Evolutionary conservation across 768 basidiomycete genomes (phyloP).

Genomic region (Lactarius deliciosus): DNA sequence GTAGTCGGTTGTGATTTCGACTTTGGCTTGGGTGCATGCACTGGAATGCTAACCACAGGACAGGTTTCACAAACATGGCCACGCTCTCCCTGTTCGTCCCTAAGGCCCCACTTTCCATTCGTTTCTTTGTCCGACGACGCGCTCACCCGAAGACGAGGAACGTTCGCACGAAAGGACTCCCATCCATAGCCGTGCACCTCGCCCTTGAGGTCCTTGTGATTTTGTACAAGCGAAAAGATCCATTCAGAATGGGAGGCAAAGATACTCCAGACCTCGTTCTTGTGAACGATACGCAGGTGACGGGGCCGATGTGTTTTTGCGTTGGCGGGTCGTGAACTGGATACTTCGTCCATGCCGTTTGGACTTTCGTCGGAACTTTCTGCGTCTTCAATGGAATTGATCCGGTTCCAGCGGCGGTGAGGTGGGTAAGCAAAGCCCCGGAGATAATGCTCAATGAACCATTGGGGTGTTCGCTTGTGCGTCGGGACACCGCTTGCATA

Average conservation of each 20-base stretch:
- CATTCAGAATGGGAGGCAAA: slow-evolving; percentile 60
- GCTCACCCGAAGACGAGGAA: neutral
- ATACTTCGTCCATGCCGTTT: neutral
- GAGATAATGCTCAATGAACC: slow-evolving; percentile 49
- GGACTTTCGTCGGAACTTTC: slow-evolving; percentile 21
- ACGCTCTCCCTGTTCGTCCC: neutral
- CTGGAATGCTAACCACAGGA: neutral
- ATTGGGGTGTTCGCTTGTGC: slow-evolving; percentile 46
- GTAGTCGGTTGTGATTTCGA: neutral
- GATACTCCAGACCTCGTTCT: slow-evolving; percentile 48
- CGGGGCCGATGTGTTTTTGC: slow-evolving; percentile 37
- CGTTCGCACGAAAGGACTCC: slow-evolving; percentile 42
- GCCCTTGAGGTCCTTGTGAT: slow-evolving; percentile 40
- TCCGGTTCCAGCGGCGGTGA: slow-evolving; percentile 37
- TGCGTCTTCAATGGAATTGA: slow-evolving; percentile 36
- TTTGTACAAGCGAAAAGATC: slow-evolving; percentile 44
- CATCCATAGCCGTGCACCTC: slow-evolving; percentile 47
- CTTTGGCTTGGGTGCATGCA: neutral
- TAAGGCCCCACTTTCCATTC: slow-evolving; percentile 8
- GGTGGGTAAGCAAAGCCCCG: slow-evolving; percentile 32
- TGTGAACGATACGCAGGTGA: slow-evolving; percentile 48
- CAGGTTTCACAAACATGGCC: neutral
- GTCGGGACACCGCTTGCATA: slow-evolving; percentile 38
- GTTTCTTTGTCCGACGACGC: neutral
- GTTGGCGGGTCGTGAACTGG: neutral